Conservation (phyloP, 805 yeast genomes). For the Jamesozyma hellenica region DNA sequence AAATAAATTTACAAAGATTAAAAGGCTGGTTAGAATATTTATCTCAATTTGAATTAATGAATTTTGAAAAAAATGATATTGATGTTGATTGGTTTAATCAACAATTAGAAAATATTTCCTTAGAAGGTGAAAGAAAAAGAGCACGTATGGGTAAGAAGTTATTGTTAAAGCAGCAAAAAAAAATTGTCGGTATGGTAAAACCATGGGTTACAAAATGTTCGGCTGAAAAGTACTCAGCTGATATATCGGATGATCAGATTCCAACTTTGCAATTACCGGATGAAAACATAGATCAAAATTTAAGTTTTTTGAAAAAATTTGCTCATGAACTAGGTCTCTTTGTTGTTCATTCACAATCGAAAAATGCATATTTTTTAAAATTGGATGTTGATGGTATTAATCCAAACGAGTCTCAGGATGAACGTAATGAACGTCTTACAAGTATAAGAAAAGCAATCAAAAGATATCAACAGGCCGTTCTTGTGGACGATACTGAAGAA, state of each 20-base stretch:
- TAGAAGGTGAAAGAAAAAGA: slow-evolving; percentile 61
- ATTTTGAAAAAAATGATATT: slow-evolving; percentile 72
- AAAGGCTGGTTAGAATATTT: slow-evolving; percentile 66
- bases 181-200: slow-evolving; percentile 47
- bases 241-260: slow-evolving; percentile 37
- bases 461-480: slow-evolving; percentile 51
- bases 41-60: slow-evolving; percentile 71
- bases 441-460: slow-evolving; percentile 47
- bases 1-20: slow-evolving; percentile 64
- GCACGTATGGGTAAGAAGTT: slow-evolving; percentile 55
- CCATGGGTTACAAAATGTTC: slow-evolving; percentile 37
- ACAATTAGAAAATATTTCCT: slow-evolving; percentile 68
- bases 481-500: slow-evolving; percentile 48
- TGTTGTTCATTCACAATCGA: slow-evolving; percentile 51
- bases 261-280: slow-evolving; percentile 31
- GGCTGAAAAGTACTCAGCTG: slow-evolving; percentile 23
- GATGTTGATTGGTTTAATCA: slow-evolving; percentile 89
- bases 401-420: slow-evolving; percentile 58
- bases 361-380: slow-evolving; percentile 46
- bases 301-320: slow-evolving; percentile 52
- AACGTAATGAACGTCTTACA: slow-evolving; percentile 42
- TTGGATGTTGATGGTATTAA: slow-evolving; percentile 67
- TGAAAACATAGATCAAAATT: slow-evolving; percentile 32
- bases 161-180: slow-evolving; percentile 62
- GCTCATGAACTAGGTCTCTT: slow-evolving; percentile 60